Evolutionary conservation across 2,329 filamentous ascomycete species (phyloP).

Genomic region (Fusarium pseudonygamai): DNA sequence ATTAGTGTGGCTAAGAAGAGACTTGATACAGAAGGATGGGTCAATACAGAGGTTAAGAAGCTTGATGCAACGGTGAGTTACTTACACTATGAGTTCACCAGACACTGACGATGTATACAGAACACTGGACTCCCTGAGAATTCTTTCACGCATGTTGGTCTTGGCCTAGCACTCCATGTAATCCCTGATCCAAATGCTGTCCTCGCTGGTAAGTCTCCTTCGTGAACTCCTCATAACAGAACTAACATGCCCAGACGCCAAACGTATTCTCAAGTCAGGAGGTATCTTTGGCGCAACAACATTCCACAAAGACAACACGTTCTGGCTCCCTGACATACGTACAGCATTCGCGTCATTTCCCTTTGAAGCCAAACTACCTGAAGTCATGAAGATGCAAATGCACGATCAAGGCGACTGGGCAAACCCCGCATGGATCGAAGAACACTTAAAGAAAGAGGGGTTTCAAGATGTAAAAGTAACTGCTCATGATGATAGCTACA

Average conservation of each 20-base stretch:
- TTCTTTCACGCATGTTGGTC: constrained; percentile 56
- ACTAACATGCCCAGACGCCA: constrained; percentile 43
- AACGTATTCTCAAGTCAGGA: constrained; percentile 51
- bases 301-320: constrained; percentile 48
- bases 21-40: constrained; percentile 55
- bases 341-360: constrained; percentile 53
- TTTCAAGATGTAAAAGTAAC: constrained; percentile 52
- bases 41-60: constrained; percentile 53
- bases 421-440: constrained; percentile 51
- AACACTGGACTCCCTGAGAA: constrained; percentile 51
- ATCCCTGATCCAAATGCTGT: constrained; percentile 53
- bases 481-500: constrained; percentile 37
- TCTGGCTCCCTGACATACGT: constrained; percentile 52
- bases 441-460: constrained; percentile 48
- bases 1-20: constrained; percentile 53
- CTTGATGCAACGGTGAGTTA: constrained; percentile 58
- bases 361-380: constrained; percentile 50
- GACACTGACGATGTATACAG: constrained; percentile 36
- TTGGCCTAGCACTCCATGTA: constrained; percentile 59
- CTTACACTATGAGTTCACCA: rapidly evolving
- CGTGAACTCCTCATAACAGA: not conserved
- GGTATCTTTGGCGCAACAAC: constrained; percentile 52
- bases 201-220: constrained; percentile 38
- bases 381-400: constrained; percentile 50
- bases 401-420: constrained; percentile 53